phyloP scores from a whole-genome alignment of 2,329 filamentous ascomycete species.

The Cladosporium colombiae region DNA sequence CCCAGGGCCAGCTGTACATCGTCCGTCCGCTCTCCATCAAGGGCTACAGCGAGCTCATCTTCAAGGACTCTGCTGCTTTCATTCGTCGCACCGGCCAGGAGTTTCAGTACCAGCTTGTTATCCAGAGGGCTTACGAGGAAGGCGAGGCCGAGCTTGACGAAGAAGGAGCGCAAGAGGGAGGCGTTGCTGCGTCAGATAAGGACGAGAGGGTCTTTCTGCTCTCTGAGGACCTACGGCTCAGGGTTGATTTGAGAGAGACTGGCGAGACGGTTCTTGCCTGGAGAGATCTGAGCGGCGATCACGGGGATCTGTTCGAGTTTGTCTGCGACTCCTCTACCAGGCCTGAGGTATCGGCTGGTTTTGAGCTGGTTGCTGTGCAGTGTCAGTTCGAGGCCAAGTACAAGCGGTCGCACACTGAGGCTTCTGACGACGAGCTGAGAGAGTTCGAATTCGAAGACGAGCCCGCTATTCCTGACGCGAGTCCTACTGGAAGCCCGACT shows the following conservation, averaged over 20 bases:
- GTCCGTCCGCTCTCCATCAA: conserved; percentile 94
- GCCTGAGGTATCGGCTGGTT: conserved; percentile 71
- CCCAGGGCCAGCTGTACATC: conserved; percentile 95
- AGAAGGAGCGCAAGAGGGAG: conserved; percentile 66
- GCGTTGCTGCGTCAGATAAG: conserved; percentile 73
- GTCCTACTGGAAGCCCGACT: conserved; percentile 55
- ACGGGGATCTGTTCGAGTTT: conserved; percentile 95
- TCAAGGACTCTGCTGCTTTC: conserved; percentile 91
- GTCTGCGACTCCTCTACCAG: conserved; percentile 79
- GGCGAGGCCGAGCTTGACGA: conserved; percentile 89
- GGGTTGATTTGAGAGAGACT: conserved; percentile 76
- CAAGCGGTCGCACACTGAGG: conserved; percentile 73
- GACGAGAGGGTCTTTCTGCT: conserved; percentile 97
- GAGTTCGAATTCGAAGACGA: conserved; percentile 77
- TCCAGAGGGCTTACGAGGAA: conserved; percentile 96
- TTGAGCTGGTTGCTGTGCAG: conserved; percentile 80
- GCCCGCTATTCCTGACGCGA: conserved; percentile 61
- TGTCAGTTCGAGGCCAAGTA: conserved; percentile 99
- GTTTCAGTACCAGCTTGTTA: conserved; percentile 94
- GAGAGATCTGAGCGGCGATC: conserved; percentile 91
- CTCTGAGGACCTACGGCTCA: conserved; percentile 87
- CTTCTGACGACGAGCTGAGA: conserved; percentile 75
- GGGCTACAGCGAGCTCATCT: conserved; percentile 95
- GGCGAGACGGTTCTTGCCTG: conserved; percentile 88
- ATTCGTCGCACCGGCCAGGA: conserved; percentile 93